Base-by-base conservation (phyloP, 2,329 filamentous ascomycete genomes). In the Exophiala xenobiotica region DNA sequence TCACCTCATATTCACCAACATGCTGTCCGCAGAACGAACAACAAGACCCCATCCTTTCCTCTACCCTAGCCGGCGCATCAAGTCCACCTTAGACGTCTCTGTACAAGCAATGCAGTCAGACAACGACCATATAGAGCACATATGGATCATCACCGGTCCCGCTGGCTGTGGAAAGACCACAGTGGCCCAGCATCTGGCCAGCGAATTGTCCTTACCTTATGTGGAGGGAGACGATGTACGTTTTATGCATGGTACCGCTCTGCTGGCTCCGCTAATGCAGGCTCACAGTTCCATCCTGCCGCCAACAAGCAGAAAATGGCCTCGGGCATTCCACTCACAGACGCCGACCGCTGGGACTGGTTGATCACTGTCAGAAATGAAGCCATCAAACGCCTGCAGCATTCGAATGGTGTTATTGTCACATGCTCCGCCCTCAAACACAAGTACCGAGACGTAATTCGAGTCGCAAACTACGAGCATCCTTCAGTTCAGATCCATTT, bases 331-430 rank as follows among this genome's bases (percentile, higher is more conserved):
- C 90, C 93, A 2, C 78, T 99, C 27, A 95, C 88, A 49, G 93
- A 99, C 67, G 86, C 85, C 53, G 93, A 99, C 72, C 87, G 93
- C 58, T 97, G 93, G 93, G 92, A 96, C 74, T 99, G 93, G 93
- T 83, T 99, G 58, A 88, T 86, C 40, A 77, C 78, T 9, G 78
- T 93, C 11, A 87, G 88, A 57, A 81, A 89, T 59, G 85, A 72
- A 31, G 74, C 74, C 33, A 68, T 79, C 50, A 78, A 78, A 1
- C 46, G 54, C 20, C 51, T 63, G 56, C 59, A 41, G 45, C 66
- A 37, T 82, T 83, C 29, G 77, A 80, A 79, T 23, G 86, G 90
- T 42, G 93, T 96, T n/a, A 88, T 99, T 43, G 81, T 99, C 54
- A 96, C 93, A 46, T 99, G 93, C 78, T 96, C 90, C 9, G 93